These are phyloP conservation scores for Rhizophagus prolifer DNA, from an alignment of 192 early-diverging fungal genomes.

Conservation along the genomic window DNA sequence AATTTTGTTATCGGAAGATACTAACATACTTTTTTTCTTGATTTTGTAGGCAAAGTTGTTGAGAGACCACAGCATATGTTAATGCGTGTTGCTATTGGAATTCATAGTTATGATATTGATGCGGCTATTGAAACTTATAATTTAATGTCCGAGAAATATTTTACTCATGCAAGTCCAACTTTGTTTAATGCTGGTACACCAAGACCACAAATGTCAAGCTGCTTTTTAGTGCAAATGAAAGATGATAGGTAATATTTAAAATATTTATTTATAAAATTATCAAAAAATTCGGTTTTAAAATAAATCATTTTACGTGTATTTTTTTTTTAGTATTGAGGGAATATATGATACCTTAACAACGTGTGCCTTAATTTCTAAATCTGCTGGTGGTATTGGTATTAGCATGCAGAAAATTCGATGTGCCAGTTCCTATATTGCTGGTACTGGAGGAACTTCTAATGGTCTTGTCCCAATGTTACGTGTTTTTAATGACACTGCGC, in stretches of 20 bases:
- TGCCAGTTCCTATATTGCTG: conserved; percentile 93
- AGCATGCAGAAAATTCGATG: conserved; percentile 97
- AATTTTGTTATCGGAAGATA: too few species aligned
- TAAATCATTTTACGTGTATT: too few species aligned
- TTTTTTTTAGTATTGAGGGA: conserved; percentile 70
- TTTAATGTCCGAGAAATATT: conserved; percentile 89
- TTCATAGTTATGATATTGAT: conserved; percentile 90
- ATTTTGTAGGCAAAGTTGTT: conserved; percentile 56
- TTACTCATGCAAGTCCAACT: conserved; percentile 96
- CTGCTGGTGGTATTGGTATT: conserved; percentile 95
- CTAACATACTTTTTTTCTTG: too few species aligned
- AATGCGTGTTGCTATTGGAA: conserved; percentile 97
- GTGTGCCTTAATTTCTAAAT: conserved; percentile 98
- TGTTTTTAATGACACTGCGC: conserved; percentile 97
- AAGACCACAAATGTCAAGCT: conserved; percentile 91
- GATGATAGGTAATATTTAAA: conserved; percentile 66
- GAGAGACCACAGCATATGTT: conserved; percentile 98
- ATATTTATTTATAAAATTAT: too few species aligned
- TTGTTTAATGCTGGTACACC: conserved; percentile 99
- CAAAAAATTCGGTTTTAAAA: too few species aligned
- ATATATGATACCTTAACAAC: conserved; percentile 97
- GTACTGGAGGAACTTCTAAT: conserved; percentile 97
- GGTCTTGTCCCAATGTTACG: conserved; percentile 97
- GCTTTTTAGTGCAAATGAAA: conserved; percentile 94
- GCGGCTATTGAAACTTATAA: conserved; percentile 94